Evolutionary conservation across 768 basidiomycete genomes (phyloP), one percentile per base, ranked within the genome.

Genomic region (Pulveroboletus sp.): DNA sequence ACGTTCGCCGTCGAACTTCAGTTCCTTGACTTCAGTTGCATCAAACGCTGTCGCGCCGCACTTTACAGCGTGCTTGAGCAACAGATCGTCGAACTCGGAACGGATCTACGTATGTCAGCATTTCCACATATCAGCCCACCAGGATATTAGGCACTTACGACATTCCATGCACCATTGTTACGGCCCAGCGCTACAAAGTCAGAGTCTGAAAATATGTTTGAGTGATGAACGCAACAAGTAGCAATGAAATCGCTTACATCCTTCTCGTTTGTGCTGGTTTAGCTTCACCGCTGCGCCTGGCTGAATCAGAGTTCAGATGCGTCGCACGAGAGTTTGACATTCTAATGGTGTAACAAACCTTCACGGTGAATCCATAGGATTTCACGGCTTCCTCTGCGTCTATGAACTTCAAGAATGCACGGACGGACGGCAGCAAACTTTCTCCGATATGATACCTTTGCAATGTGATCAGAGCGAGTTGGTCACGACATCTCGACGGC

Each of bases 261-360:
- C 50, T 51, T 55, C 54, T 2, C 54, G 45, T 35, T 55, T 55
- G 43, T 55, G 43, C 29, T 52, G 54, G 24, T 53, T 52, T 4
- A 55, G 32, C 43, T 48, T 46, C 5, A 54, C 12, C 9, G 49
- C 53, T n/a, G 49, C 45, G 3, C 49, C 53, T 14, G 53, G 53
- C 49, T 34, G 14, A 5, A 34, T 13, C 6, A 34, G 5, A 11
- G 5, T 34, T 34, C 32, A 34, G 32, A 5, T 14, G 32, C 14
- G 16, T 34, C 14, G 11, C 32, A 5, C 5, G 14, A n/a, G 14
- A 34, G 9, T 14, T 5, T 13, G 16, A 7, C 32, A 5, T 34
- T 14, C 5, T 14, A 34, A n/a, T 14, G 16, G 8, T 34, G 32
- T 34, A 6, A 34, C 32, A n/a, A 13, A 34, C 32, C 32, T 34